Conservation (phyloP, 2,329 filamentous ascomycete genomes). For the Colletotrichum sp. region DNA sequence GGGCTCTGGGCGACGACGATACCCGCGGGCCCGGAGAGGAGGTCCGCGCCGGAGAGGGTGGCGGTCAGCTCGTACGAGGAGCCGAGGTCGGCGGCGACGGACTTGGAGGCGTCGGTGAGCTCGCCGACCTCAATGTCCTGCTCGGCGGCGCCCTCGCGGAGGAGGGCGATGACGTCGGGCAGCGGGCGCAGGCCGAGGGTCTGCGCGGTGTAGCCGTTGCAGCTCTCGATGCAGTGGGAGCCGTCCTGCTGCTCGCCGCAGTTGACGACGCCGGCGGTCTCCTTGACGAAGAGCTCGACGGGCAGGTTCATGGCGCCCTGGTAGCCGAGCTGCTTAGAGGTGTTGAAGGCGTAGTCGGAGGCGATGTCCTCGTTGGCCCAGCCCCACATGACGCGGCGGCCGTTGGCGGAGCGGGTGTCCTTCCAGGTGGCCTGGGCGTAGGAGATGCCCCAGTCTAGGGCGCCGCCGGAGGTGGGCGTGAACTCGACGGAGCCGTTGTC, state of each 20-base stretch:
- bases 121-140: conserved; percentile 7
- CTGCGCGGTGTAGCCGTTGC: conserved; percentile 11
- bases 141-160: conserved; percentile 13
- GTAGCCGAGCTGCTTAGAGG: conserved; percentile 19
- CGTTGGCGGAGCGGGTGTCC: conserved; percentile 3
- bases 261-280: conserved; percentile 18
- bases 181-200: conserved; percentile 20
- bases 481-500: conserved; percentile 22
- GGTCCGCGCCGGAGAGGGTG: conserved; percentile 4
- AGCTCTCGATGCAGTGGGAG: conserved; percentile 11
- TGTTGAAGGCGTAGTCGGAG: neutral
- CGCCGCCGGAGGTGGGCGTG: conserved; percentile 14
- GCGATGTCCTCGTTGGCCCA: conserved; percentile 21
- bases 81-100: conserved; percentile 3
- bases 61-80: conserved; percentile 21
- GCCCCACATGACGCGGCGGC: conserved; percentile 20
- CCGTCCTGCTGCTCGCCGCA: conserved; percentile 18
- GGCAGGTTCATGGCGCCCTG: conserved; percentile 20
- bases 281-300: conserved; percentile 21
- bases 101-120: neutral
- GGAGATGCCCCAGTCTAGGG: conserved; percentile 22
- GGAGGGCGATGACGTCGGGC: conserved; percentile 15
- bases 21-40: neutral
- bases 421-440: conserved; percentile 22
- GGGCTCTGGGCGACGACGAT: conserved; percentile 22